Base-by-base conservation (phyloP, 2,329 filamentous ascomycete species). In the Fusarium bulbicola region DNA sequence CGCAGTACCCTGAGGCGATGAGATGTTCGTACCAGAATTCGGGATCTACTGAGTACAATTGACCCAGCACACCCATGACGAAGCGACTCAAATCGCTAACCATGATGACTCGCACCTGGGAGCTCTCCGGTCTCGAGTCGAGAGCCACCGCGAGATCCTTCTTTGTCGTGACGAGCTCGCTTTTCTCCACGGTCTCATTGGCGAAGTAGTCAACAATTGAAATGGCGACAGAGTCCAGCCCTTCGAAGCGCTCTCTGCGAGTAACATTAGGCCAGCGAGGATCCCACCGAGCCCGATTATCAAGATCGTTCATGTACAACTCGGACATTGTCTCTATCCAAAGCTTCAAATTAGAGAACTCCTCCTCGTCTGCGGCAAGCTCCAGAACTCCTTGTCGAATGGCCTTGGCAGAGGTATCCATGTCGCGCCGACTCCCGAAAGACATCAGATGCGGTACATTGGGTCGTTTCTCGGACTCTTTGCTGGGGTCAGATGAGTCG, bases 1-100 rank as follows among this genome's bases (percentile, higher is more conserved):
- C 78, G 12, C 74, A 70, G 36, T 79, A 79, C 5, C 78, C 74
- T 24, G 77, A 79, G 24, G 77, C 72, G 15, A 72, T 61, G 20
- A 79, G 77, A 26, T 79, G 75, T 24, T 79, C 78, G 43, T 78
- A 78, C 78, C 78, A 79, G 34, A 79, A 79, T 24, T 78, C 78
- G 7, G 78, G 75, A 16, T 79, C 78, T 12, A 79, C 63, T 5
- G 71, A 58, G 60, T 77, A 78, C 4, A 74, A n/a, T 11, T 79
- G 78, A 2, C 78, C 78, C 4, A 80, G 40, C 1, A 74, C 75
- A 4, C 78, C 78, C 76, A 79, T 79, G 26, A 77, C 62, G 36
- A 79, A 80, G 15, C 77, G 77, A n/a, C 78, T 79, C n/a, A 79
- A 28, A 57, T 80, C 77, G 30, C 61, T 76, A 6, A 79, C 76